phyloP scores from a whole-genome alignment of 306 rosid genomes.

The Quercus agrifolia region DNA sequence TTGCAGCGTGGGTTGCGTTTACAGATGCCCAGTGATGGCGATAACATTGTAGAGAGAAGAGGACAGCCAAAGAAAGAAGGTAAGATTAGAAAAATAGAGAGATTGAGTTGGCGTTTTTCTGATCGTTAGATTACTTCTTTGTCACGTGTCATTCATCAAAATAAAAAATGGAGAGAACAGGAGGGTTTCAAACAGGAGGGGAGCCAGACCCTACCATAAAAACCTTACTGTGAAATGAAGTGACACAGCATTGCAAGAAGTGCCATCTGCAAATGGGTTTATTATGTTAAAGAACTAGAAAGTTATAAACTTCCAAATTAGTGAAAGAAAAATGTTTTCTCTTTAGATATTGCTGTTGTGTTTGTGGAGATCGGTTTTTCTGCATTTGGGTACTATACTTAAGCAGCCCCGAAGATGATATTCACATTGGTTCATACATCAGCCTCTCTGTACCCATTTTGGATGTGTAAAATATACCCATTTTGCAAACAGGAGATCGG shows the following conservation, averaged over 20 bases:
- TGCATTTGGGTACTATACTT: not conserved
- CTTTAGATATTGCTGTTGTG: not conserved
- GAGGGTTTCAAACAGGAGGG: no score
- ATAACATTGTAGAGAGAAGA: no score
- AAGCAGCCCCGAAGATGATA: not conserved
- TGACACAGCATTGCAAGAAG: not conserved
- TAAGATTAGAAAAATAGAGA: no score
- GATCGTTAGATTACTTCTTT: no score
- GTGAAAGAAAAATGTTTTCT: not conserved
- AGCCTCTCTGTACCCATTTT: not conserved
- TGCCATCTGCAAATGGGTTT: not conserved
- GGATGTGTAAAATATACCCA: not conserved
- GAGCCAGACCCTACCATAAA: not conserved
- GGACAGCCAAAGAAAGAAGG: no score
- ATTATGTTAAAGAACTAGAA: not conserved
- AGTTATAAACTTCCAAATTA: not conserved
- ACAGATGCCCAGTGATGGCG: no score
- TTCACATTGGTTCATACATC: not conserved
- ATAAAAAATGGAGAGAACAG: no score
- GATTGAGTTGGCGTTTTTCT: no score
- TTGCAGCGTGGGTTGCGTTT: no score
- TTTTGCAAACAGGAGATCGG: not conserved
- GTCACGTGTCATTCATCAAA: no score
- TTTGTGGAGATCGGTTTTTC: constrained; percentile 4
- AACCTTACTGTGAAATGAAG: not conserved